Evolutionary conservation across 2,329 filamentous ascomycete species (phyloP), one percentile per base, ranked within the genome.

Genomic region (Ilyonectria robusta): DNA sequence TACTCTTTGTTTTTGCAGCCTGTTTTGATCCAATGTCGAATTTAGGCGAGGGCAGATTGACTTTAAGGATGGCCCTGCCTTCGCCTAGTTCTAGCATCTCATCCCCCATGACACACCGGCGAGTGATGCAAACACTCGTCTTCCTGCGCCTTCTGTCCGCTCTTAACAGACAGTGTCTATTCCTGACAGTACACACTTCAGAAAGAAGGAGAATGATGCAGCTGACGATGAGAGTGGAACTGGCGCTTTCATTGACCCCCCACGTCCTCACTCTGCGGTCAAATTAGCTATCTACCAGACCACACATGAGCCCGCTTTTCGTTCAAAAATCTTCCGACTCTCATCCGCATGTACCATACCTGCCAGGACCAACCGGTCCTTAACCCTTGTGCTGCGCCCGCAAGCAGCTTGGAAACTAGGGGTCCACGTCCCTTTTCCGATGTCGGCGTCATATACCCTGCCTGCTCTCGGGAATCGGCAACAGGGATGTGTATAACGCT

Each of bases 281-380:
- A 29, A 29, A 33, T 6, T 33, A 48, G 13, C 19, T 37, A 54
- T 35, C 31, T 47, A 11, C 40, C n/a, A 42, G 17, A 48, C 15
- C 50, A 54, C 50, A n/a, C 50, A 19, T 13, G 29, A 37, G 31
- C 57, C 47, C 57, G 31, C 57, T 35, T 59, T 37, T 50, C 46
- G 21, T 21, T 8, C 21, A 42, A 42, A 23, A 31, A 42, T n/a
- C 31, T 21, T 37, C 31, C 44, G 11, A 33, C 15, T 26, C 35
- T 5, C 29, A 35, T 19, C 26, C 1, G 8, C 10, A 3, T 15
- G 8, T 13, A 47, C n/a, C 5, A 31, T 3, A 11, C 17, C 26
- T 23, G n/a, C 26, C 54, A 33, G 37, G 54, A 21, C 54, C 26
- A 47, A 19, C 17, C 13, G 17, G 17, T n/a, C 26, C 35, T 29